Conservation (phyloP, 352 stramenopile genomes). For the Phytopythium boreale region DNA sequence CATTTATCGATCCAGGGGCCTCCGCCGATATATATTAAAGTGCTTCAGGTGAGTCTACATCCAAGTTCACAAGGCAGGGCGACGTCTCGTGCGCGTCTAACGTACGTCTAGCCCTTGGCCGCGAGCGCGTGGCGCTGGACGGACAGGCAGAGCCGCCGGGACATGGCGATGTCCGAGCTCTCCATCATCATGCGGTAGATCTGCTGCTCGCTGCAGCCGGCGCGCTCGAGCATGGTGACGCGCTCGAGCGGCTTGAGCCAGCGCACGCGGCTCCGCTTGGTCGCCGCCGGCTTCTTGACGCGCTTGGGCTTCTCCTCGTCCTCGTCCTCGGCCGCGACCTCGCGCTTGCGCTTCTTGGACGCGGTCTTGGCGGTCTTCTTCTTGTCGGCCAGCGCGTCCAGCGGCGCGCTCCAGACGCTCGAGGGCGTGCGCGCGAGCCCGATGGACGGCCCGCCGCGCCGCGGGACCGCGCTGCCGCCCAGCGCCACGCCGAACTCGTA, state of each 20-base stretch:
- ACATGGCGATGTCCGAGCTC: conserved; percentile 48
- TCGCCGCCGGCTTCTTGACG: not conserved
- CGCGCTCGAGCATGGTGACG: conserved; percentile 30
- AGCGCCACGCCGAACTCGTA: conserved; percentile 63
- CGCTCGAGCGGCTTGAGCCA: conserved; percentile 33
- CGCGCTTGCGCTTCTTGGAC: conserved; percentile 3
- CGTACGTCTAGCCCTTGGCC: not conserved
- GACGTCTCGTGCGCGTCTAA: not conserved
- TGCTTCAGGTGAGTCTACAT: too few relatives aligned
- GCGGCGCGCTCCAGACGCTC: conserved; percentile 41
- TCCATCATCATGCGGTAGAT: conserved; percentile 49
- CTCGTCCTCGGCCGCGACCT: conserved; percentile 2
- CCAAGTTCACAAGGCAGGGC: not conserved
- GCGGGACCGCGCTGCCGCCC: conserved; percentile 47
- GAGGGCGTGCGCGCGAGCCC: conserved; percentile 38
- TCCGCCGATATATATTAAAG: not conserved
- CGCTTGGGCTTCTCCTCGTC: conserved; percentile 7
- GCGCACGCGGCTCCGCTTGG: conserved; percentile 13
- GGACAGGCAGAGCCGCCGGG: conserved; percentile 21
- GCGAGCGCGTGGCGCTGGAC: not conserved
- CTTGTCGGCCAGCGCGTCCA: conserved; percentile 28
- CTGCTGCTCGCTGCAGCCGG: conserved; percentile 29
- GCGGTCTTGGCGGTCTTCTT: conserved; percentile 5
- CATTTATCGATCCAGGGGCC: not conserved
- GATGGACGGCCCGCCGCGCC: conserved; percentile 45